Evolutionary conservation across 768 basidiomycete species (phyloP).

Genomic region (Tephrocybe rancida): DNA sequence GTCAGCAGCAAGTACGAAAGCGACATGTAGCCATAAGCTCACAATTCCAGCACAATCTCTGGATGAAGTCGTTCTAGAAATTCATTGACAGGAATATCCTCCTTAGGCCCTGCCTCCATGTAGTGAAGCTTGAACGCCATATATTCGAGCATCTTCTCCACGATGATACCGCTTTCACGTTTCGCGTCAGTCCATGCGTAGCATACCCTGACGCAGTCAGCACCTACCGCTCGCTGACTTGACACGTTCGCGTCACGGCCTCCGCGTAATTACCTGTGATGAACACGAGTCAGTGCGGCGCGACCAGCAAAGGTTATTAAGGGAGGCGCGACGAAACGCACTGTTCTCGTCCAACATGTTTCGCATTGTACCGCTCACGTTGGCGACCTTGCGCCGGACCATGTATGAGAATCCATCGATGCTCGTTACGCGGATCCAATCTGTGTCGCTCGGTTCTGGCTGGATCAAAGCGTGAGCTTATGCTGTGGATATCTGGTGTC

Average conservation of each 20-base stretch:
- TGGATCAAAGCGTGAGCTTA: constrained; percentile 1
- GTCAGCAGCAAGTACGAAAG: background rate
- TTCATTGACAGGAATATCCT: constrained; percentile 77
- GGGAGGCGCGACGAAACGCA: constrained; percentile 29
- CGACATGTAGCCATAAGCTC: constrained; percentile 25
- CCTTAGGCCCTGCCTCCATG: constrained; percentile 66
- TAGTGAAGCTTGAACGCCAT: constrained; percentile 85
- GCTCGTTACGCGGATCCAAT: constrained; percentile 80
- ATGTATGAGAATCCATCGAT: constrained; percentile 83
- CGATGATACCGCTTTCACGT: constrained; percentile 58
- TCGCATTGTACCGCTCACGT: constrained; percentile 79
- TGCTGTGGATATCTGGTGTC: background rate
- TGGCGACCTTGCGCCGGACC: constrained; percentile 72
- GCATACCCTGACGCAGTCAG: background rate
- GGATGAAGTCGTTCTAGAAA: constrained; percentile 83
- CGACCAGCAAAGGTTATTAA: background rate
- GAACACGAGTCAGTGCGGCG: background rate
- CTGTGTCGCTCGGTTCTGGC: constrained; percentile 34
- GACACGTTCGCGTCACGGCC: constrained; percentile 69
- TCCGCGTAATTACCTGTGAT: constrained; percentile 71
- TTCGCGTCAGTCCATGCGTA: background rate
- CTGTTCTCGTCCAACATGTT: constrained; percentile 79
- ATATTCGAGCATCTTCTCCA: constrained; percentile 90
- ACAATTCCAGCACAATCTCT: constrained; percentile 91
- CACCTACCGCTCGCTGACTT: constrained; percentile 69